Conservation (phyloP, 2,329 filamentous ascomycete species). For the Beauveria varroae region DNA sequence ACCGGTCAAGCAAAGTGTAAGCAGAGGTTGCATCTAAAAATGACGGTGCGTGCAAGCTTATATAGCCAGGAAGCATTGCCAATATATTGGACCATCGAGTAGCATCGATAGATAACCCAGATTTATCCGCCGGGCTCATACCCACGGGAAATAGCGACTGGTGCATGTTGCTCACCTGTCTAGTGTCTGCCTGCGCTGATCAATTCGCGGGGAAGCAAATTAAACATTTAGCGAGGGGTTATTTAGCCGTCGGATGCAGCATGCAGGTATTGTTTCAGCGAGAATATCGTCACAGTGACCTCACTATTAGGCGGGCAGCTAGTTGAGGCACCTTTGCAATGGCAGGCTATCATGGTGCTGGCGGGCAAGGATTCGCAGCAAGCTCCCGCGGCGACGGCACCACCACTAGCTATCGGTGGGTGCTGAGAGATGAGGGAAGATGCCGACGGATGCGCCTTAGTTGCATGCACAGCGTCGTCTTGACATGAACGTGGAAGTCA, state of each 20-base stretch:
- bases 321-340: not conserved
- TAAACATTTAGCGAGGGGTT: no score
- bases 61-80: not conserved
- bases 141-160: not conserved
- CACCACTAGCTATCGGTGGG: not conserved
- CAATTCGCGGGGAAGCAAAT: no score
- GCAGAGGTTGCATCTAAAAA: not conserved
- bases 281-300: not conserved
- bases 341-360: not conserved
- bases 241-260: not conserved
- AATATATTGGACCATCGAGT: not conserved
- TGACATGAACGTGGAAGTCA: not conserved
- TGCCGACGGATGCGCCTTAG: no score
- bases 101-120: not conserved
- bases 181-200: no score
- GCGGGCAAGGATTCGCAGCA: not conserved
- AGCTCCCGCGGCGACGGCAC: not conserved
- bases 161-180: not conserved
- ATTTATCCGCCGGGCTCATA: not conserved
- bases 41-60: not conserved
- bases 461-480: not conserved
- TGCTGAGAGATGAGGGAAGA: not conserved
- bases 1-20: not conserved
- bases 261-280: not conserved
- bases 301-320: no score